Evolutionary conservation across 345 rosid genomes (phyloP), one percentile per base, ranked within the genome.

Genomic region (Erodium maritimum): DNA sequence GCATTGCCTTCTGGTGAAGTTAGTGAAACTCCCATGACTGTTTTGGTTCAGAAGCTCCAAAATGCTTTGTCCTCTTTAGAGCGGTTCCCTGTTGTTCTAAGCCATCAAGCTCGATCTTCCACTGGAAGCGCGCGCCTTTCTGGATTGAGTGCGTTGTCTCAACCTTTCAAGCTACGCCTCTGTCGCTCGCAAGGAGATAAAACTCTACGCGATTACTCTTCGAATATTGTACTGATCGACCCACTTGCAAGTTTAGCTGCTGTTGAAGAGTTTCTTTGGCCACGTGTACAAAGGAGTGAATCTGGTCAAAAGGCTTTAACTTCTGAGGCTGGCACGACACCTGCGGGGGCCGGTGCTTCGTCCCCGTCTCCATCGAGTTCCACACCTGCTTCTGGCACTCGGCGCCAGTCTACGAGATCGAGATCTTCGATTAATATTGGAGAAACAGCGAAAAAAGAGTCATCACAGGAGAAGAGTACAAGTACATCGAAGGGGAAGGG

Each of bases 201-300:
- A 72, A 68, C 89, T 59, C 85, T 94, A 29, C 88, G 95, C 60
- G 99, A 90, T 79, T 94, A 94, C 74, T 90, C 99, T 62, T 90
- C 99, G n/a, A 90, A 87, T 70, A 71, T 87, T 61, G 95, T 90
- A 61, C 86, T 90, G 24, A 94, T 94, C 57, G 99, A 94, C 70
- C 99, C 99, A 58, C 73, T 94, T 60, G 99, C 97, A 65, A 94
- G 95, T 82, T 65, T 94, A 77, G 88, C 95, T 42, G 95, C 96
- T 5, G 89, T 94, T 61, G 99, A 90, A 68, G 99, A 87, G 60
- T 94, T 90, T 75, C 95, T 94, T 10, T 94, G 99, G 99, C 87
- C 99, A 3, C 85, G 95, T 37, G 90, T 94, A 54, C 97, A 87
- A 71, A 84, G 99, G 23, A 60, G 83, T 74, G 96, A 94, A 66